Conservation (phyloP, 257 asterid species). For the Solanum bukasovii region DNA sequence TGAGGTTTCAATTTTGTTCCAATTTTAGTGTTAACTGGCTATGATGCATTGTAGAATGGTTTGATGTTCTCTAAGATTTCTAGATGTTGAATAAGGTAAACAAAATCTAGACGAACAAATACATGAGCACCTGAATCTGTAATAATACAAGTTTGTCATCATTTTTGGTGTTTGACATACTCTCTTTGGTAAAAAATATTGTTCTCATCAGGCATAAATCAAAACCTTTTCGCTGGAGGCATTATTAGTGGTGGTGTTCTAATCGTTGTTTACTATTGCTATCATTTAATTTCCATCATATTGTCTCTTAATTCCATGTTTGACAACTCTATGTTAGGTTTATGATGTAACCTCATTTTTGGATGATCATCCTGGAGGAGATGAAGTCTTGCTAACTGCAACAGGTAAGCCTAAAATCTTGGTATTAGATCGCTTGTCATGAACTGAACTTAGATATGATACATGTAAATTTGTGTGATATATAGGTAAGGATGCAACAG, state of each 20-base stretch:
- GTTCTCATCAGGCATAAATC: neutral
- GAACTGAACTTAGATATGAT: neutral
- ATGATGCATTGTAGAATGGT: neutral
- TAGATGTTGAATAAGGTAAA: neutral
- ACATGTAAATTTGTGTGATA: neutral
- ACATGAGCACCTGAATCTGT: neutral
- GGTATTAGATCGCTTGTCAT: neutral
- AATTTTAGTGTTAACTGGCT: neutral
- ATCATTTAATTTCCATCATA: neutral
- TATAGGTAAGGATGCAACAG: slow-evolving; percentile 55
- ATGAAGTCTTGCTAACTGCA: slow-evolving; percentile 35
- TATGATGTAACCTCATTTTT: slow-evolving; percentile 46
- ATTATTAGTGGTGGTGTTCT: neutral
- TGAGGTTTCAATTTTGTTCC: neutral
- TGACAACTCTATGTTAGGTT: slow-evolving; percentile 23
- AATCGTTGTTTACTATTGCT: neutral
- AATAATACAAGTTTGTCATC: neutral
- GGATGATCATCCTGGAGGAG: slow-evolving; percentile 79
- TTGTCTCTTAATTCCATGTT: neutral
- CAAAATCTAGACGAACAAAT: neutral
- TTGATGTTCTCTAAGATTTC: neutral
- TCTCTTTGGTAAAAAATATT: neutral
- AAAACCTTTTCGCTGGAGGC: neutral
- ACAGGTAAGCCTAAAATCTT: slow-evolving; percentile 27
- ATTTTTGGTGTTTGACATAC: neutral